A percentile compares a stretch with the other conserved stretches of the same genome.
These are phyloP conservation scores for Ochetophila trinervis DNA, from an alignment of 306 rosid genomes.

Conservation along the genomic window DNA sequence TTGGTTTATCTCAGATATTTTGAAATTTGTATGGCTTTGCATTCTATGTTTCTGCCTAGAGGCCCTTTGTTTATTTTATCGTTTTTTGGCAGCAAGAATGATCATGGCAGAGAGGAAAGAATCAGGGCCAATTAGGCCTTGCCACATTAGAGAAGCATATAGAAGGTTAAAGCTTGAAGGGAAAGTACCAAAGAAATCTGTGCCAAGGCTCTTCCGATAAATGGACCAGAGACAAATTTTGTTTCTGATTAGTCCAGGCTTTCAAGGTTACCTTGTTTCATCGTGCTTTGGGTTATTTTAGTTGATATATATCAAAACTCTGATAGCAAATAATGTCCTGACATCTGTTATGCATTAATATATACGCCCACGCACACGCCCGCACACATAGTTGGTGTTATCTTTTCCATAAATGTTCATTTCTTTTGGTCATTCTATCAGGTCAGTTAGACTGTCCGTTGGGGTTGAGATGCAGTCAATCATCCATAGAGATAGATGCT, in stretches of 20 bases:
- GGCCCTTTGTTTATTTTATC: constrained; percentile 6
- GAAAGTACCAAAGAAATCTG: constrained; percentile 72
- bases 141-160: constrained; percentile 90
- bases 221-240: constrained; percentile 21
- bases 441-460: no score
- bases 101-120: constrained; percentile 85
- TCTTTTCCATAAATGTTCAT: no score
- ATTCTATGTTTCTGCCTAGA: not conserved
- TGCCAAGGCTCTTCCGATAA: constrained; percentile 70
- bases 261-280: not conserved
- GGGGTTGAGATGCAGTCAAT: no score
- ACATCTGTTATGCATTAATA: no score
- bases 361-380: no score
- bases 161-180: constrained; percentile 90
- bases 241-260: constrained; percentile 13
- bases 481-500: no score
- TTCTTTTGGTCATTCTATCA: no score
- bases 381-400: no score
- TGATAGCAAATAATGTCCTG: no score
- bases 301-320: no score
- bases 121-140: constrained; percentile 88
- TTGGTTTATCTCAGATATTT: no score
- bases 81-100: constrained; percentile 59
- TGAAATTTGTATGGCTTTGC: not conserved
- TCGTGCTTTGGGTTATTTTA: no score